phyloP scores from a whole-genome alignment of 495 filamentous ascomycete genomes.

The Penicillium cataractarum region DNA sequence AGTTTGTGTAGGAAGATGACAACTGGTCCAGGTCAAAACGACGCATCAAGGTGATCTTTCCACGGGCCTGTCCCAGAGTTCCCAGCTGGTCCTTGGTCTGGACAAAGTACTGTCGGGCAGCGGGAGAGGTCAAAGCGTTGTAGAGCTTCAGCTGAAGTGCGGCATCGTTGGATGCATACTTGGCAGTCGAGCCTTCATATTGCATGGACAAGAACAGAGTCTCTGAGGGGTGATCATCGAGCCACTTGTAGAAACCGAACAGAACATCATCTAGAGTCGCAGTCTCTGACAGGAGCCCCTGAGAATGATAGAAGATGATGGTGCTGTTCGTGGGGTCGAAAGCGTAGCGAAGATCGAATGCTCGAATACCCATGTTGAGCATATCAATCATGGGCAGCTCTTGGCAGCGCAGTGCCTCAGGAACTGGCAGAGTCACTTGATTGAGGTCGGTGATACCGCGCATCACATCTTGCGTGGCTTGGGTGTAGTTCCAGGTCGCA shows the following conservation, averaged over 20 bases:
- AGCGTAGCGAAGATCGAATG: slow-evolving; percentile 56
- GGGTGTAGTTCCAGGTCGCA: slow-evolving; percentile 58
- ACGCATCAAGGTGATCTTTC: slow-evolving; percentile 46
- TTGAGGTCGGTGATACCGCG: slow-evolving; percentile 41
- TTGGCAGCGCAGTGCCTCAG: slow-evolving; percentile 50
- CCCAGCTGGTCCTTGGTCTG: slow-evolving; percentile 41
- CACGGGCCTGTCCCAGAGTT: slow-evolving; percentile 43
- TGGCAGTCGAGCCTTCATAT: slow-evolving; percentile 38
- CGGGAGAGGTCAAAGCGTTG: slow-evolving; percentile 36
- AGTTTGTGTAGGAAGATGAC: slow-evolving; percentile 29
- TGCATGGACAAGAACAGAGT: slow-evolving; percentile 44
- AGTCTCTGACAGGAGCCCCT: slow-evolving; percentile 47
- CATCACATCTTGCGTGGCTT: slow-evolving; percentile 44
- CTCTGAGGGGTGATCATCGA: slow-evolving; percentile 38
- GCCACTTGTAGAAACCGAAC: slow-evolving; percentile 54
- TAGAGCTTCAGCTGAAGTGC: slow-evolving; percentile 38
- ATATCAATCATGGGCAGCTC: slow-evolving; percentile 36
- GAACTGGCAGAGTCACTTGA: slow-evolving; percentile 29
- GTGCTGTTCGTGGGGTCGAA: slow-evolving; percentile 48
- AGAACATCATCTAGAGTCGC: slow-evolving; percentile 52
- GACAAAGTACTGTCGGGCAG: slow-evolving; percentile 41
- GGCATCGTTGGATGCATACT: slow-evolving; percentile 37
- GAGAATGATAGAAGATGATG: slow-evolving; percentile 54
- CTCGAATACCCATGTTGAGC: slow-evolving; percentile 52
- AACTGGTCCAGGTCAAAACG: slow-evolving; percentile 46